Base-by-base conservation (phyloP, 768 basidiomycete species). In the Collybia sp. region DNA sequence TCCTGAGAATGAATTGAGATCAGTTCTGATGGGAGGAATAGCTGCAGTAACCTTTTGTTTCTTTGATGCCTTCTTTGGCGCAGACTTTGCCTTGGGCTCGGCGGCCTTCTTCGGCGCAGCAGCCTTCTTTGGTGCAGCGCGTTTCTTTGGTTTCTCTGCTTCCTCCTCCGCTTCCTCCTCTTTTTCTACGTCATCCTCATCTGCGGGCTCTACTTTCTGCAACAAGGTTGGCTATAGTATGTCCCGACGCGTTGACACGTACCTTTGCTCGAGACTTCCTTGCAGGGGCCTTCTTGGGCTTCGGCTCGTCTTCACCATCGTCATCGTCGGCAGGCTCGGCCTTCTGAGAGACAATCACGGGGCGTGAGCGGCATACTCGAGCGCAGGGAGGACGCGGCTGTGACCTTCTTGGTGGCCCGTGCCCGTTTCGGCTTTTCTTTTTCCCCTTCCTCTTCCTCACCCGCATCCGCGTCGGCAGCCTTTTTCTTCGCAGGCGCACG, bases 1-100 rank as follows among this genome's bases (percentile, higher is more conserved):
- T 53, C 58, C 58, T 65, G 35, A 12, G 48, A 31, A 20, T 19
- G 36, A 37, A 38, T 34, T 19, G 50, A n/a, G 39, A 42, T 30
- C 17, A 45, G 43, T 36, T 12, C 30, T 40, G 5, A 2, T 8
- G 38, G 17, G n/a, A 42, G 30, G 41, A 46, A 46, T 42, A 35
- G 42, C 36, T 40, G 25, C 48, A 12, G 40, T 47, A 2, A 62
- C 65, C 61, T 61, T 59, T 50, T 65, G 66, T 60, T 75, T 77
- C 60, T 74, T 78, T 25, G 69, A 48, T 40, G 60, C 61, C 51
- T 76, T 79, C 49, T 77, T 80, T 12, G 73, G 56, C 16, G 73
- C 60, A 3, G 63, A 65, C 56, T 77, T 81, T 58, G 69, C 67
- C 59, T 75, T 78, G 52, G 68, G 67, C 40, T 63, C 60, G 33